Evolutionary conservation across 495 filamentous ascomycete genomes (phyloP), one percentile per base, ranked within the genome.

Genomic region (Bombardia bombarda): DNA sequence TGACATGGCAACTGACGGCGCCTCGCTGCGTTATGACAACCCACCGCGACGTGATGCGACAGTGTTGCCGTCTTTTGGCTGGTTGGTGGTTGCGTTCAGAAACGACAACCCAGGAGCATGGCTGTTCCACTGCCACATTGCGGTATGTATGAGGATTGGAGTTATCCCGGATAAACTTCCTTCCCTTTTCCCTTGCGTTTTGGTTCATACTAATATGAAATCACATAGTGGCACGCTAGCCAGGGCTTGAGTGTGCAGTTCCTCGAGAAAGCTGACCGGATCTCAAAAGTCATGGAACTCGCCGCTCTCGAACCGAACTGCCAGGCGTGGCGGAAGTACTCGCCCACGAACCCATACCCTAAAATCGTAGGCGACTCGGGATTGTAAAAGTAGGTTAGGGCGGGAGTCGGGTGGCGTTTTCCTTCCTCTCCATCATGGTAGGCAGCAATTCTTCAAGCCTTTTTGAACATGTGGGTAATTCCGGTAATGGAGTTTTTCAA

Each of bases 31-130:
- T 7, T 2, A 9, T 7, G 32, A 34, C 32, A 7, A 9, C 32
- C n/a, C 13, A n/a, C 32, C 63, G 80, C 0, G n/a, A n/a, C 65
- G 81, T 1, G 80, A 86, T 50, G 70, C 70, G 3, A 69, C 72
- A 2, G 61, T 76, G 43, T 50, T 81, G 3, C 46, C 51, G 1
- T 42, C 40, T 0, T 33, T 31, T 2, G 70, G 67, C 6, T 62
- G 67, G 51, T 42, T 72, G 20, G 55, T 73, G 4, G 58, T 79
- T 13, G 70, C 66, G 3, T 77, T 74, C 49, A 53, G 69, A 49
- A 63, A 64, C 8, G 69, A 77, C 43, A 78, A 78, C 37, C 70
- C 70, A 7, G 72, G 74, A 1, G 54, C 26, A 1, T 40, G 38
- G 26, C 16, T 40, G 7, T 63, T 75, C 54, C 70, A 75, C 49